phyloP scores from a whole-genome alignment of 805 yeast genomes.

The Phaffomyces thermotolerans region DNA sequence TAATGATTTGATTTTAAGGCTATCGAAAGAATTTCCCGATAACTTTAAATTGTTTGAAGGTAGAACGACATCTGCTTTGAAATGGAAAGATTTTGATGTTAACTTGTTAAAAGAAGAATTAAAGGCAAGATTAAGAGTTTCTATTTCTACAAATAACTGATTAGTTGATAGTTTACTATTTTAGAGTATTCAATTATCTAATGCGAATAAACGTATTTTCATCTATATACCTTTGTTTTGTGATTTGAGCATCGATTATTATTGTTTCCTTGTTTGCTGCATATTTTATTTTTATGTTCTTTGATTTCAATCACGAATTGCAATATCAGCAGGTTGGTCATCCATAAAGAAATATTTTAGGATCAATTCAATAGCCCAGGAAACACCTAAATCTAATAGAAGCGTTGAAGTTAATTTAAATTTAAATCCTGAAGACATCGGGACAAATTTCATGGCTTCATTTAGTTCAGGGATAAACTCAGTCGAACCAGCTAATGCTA shows the following conservation, averaged over 20 bases:
- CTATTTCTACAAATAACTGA: not conserved
- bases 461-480: constrained; percentile 93
- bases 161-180: not conserved
- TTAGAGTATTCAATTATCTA: no score
- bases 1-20: constrained; percentile 11
- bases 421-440: constrained; percentile 72
- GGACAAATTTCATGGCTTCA: constrained; percentile 86
- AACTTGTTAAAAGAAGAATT: constrained; percentile 9
- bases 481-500: constrained; percentile 87
- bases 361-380: constrained; percentile 72
- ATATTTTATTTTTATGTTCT: no score
- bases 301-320: constrained; percentile 29
- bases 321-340: constrained; percentile 87
- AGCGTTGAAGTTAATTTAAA: constrained; percentile 66
- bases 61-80: constrained; percentile 11
- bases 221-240: no score
- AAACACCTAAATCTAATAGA: constrained; percentile 64
- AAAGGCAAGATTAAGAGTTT: not conserved
- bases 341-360: constrained; percentile 86
- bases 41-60: constrained; percentile 15
- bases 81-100: constrained; percentile 21
- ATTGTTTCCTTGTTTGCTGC: not conserved
- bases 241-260: no score
- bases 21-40: constrained; percentile 16
- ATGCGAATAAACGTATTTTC: no score